Percentiles rank a stretch among this genome's conserved stretches.
Evolutionary conservation across 2,329 filamentous ascomycete genomes (phyloP).

Genomic region (Arthrobotrys musiformis): DNA sequence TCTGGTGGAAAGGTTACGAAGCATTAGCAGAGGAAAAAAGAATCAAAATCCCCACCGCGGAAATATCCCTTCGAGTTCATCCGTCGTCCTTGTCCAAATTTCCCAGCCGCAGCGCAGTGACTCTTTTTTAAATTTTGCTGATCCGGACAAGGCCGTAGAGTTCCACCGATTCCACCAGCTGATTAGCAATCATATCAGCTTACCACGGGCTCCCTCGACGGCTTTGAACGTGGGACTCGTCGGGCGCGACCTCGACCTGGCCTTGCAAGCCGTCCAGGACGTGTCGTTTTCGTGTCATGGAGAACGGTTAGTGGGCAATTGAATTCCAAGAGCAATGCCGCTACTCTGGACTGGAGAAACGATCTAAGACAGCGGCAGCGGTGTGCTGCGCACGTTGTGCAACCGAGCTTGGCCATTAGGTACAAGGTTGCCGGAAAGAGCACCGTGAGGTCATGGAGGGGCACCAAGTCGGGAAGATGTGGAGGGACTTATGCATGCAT

Average conservation of each 20-base stretch:
- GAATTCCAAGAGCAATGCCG: slow-evolving; percentile 12
- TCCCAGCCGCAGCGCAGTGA: slow-evolving; percentile 10
- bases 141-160: slow-evolving; percentile 14
- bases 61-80: slow-evolving; percentile 18
- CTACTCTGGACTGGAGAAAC: slow-evolving; percentile 15
- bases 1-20: slow-evolving; percentile 21
- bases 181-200: slow-evolving; percentile 36
- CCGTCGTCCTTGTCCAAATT: background rate
- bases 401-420: slow-evolving; percentile 48
- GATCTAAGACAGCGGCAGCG: slow-evolving; percentile 44
- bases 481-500: slow-evolving; percentile 19
- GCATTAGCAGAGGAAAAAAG: too few species aligned
- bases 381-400: slow-evolving; percentile 48
- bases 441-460: slow-evolving; percentile 47
- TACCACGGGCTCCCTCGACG: background rate
- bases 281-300: slow-evolving; percentile 50
- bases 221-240: background rate
- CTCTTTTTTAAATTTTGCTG: slow-evolving; percentile 27
- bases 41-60: slow-evolving; percentile 31
- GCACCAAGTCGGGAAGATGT: background rate
- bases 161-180: background rate
- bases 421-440: slow-evolving; percentile 36
- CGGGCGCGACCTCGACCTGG: background rate
- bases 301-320: slow-evolving; percentile 3
- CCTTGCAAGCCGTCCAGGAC: too few species aligned